phyloP scores from a whole-genome alignment of 768 basidiomycete genomes.

The Suillus spraguei region DNA sequence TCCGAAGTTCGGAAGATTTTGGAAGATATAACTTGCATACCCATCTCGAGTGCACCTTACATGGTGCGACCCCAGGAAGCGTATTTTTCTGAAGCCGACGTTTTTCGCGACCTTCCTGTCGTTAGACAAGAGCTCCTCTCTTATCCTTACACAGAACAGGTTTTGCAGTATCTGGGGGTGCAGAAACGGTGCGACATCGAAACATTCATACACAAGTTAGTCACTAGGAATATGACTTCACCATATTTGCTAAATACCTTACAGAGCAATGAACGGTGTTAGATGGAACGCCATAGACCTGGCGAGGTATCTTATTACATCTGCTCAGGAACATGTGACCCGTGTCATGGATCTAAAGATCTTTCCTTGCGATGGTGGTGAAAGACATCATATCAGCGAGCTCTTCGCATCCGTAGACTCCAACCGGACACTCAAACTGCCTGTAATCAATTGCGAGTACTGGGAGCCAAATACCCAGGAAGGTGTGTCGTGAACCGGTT shows the following conservation, averaged over 20 bases:
- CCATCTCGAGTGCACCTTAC: slow-evolving; percentile 22
- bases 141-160: background rate
- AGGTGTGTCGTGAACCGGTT: background rate
- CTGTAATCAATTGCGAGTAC: background rate
- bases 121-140: slow-evolving; percentile 36
- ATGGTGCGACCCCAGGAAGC: slow-evolving; percentile 56
- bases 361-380: background rate
- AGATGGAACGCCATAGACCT: background rate
- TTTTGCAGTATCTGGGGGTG: slow-evolving; percentile 2
- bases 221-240: background rate
- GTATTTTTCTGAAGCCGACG: slow-evolving; percentile 81
- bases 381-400: background rate
- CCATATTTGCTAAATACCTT: background rate
- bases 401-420: background rate
- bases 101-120: slow-evolving; percentile 85
- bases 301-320: slow-evolving; percentile 1
- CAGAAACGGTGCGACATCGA: slow-evolving; percentile 1
- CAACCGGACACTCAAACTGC: background rate
- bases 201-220: background rate
- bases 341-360: background rate
- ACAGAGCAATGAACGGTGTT: background rate
- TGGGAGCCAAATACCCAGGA: background rate
- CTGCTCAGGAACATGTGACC: background rate
- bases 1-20: slow-evolving; percentile 34
- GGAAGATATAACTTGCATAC: slow-evolving; percentile 58